Conservation (phyloP, 805 yeast genomes). For the Starmerella khaoyaiensis region DNA sequence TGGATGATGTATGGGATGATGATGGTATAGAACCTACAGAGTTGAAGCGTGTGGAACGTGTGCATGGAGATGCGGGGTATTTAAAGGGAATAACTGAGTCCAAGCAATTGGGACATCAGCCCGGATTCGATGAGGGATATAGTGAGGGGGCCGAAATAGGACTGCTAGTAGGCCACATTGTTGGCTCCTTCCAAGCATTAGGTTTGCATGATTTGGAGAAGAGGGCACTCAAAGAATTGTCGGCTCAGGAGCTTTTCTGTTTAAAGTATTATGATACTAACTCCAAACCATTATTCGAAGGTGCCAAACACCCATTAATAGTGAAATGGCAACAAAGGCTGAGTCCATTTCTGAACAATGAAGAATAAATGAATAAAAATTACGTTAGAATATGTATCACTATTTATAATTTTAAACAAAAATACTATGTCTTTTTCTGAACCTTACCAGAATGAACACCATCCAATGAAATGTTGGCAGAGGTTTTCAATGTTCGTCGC, state of each 20-base stretch:
- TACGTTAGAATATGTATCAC: not conserved
- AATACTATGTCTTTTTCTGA: not conserved
- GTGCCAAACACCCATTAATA: slow-evolving; percentile 32
- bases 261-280: slow-evolving; percentile 39
- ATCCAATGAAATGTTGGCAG: slow-evolving; percentile 94
- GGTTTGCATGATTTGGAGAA: slow-evolving; percentile 26
- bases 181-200: slow-evolving; percentile 41
- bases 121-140: slow-evolving; percentile 71
- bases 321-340: slow-evolving; percentile 33
- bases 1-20: slow-evolving; percentile 21
- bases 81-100: slow-evolving; percentile 62
- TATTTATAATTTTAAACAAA: not conserved
- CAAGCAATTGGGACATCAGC: slow-evolving; percentile 57
- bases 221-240: slow-evolving; percentile 36
- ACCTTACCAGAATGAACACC: slow-evolving; percentile 94
- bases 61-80: slow-evolving; percentile 70
- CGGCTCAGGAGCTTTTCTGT: slow-evolving; percentile 45
- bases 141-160: slow-evolving; percentile 67
- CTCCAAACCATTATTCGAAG: slow-evolving; percentile 22
- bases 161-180: slow-evolving; percentile 45
- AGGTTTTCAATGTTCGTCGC: slow-evolving; percentile 93
- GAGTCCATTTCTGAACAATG: not conserved
- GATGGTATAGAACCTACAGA: slow-evolving; percentile 20
- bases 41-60: slow-evolving; percentile 29
- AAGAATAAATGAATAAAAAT: slow-evolving; percentile 9